phyloP scores from a whole-genome alignment of 1,284 basidiomycete genomes.

The Irpex lacteus region DNA sequence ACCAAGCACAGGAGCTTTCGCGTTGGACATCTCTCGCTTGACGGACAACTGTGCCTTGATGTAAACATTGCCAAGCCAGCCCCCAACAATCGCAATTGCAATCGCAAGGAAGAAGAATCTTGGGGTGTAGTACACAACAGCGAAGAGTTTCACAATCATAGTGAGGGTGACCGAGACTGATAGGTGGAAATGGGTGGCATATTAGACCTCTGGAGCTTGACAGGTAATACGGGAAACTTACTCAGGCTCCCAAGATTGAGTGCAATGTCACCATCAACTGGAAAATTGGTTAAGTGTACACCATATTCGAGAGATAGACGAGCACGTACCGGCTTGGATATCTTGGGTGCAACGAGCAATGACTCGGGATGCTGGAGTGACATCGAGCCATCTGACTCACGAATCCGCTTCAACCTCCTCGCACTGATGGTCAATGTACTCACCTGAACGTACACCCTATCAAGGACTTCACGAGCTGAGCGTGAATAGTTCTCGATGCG shows the following conservation, averaged over 20 bases:
- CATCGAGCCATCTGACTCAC: conserved; percentile 29
- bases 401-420: neutral
- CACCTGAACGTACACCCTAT: conserved; percentile 52
- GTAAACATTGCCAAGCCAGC: conserved; percentile 45
- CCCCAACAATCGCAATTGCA: conserved; percentile 40
- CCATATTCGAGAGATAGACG: conserved; percentile 22
- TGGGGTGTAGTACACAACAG: conserved; percentile 44
- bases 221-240: conserved; percentile 17
- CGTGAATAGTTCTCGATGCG: conserved; percentile 58
- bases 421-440: neutral
- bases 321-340: conserved; percentile 34
- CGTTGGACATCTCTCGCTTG: conserved; percentile 69
- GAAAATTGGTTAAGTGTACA: conserved; percentile 34
- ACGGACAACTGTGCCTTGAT: conserved; percentile 74
- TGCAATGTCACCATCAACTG: conserved; percentile 20
- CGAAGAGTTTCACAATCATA: conserved; percentile 37
- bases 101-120: conserved; percentile 34
- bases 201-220: neutral
- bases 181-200: neutral
- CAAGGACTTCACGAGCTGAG: conserved; percentile 48
- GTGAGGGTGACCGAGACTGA: conserved; percentile 11
- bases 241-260: conserved; percentile 20
- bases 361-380: conserved; percentile 52
- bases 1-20: conserved; percentile 59
- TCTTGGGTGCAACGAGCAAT: conserved; percentile 55